Base-by-base conservation (phyloP, 352 stramenopile species). In the Phytophthora tubulina region DNA sequence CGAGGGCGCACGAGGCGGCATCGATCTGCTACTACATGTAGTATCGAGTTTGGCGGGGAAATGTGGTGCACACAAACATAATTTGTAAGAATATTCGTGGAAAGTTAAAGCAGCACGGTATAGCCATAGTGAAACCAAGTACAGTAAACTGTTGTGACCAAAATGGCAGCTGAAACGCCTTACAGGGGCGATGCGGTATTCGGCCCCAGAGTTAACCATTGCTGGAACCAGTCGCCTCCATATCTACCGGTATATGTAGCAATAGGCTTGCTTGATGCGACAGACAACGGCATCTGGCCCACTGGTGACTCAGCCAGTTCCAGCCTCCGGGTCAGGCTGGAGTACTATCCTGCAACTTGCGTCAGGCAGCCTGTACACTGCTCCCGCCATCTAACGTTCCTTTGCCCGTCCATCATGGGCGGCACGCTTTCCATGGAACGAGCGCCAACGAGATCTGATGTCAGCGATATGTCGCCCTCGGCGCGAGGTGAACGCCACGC, bases 241-340 rank as follows among this genome's bases (percentile, higher is more conserved):
- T 27, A 27, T 1, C 21, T 27, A 27, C 21, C 1, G 21, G 21
- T 27, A 27, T 27, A 27, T 27, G 21, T 27, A 27, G 21, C 21
- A 27, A 27, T 27, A 27, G 21, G 21, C 21, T 32, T 32, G 44
- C n/a, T 50, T 50, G 27, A 5, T 66, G 48, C 15, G 59, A 58
- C 48, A 67, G 59, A 21, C 59, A 52, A 42, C 38, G 48, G 36
- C 59, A 66, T 32, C 32, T 27, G 21, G 21, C 21, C 21, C 21
- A 27, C 21, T 27, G 21, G 21, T 27, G 21, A 27, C 21, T 27
- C 21, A 27, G n/a, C n/a, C n/a, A n/a, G n/a, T n/a, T n/a, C n/a
- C n/a, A n/a, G 21, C 21, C 21, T 27, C 1, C 21, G 21, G 21
- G 21, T 27, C 21, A 21, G 1, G 21, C 21, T 21, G 21, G 21